Base-by-base conservation (phyloP, 345 rosid species). In the Brassica juncea region DNA sequence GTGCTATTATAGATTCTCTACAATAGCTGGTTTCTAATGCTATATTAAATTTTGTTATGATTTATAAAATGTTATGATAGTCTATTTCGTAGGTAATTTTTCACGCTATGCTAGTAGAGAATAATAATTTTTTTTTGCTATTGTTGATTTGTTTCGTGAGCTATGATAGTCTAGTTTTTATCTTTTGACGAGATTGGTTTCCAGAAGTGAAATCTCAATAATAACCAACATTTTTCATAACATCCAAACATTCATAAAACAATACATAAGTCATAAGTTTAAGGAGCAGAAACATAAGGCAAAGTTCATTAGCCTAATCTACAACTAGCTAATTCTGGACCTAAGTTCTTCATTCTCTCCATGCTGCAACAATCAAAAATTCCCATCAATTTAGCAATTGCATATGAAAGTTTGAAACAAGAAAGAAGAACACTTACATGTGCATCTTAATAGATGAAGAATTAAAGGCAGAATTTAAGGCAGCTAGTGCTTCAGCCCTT, bases 401-500 rank as follows among this genome's bases (percentile, higher is more conserved):
- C 47, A 39, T 8, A 39, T 39, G 47, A 39, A 39, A 39, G 47
- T 2, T 9, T 39, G 47, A 9, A 39, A 39, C 42, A 9, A 35
- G 10, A 39, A 39, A 10, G 3, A 10, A 39, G 47, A 6, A 39
- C 12, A 39, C 44, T 39, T 39, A 39, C 44, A 39, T 8, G 11
- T 39, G 12, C 12, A 32, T 32, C 35, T 39, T 39, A 39, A 39
- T 2, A 39, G 11, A 8, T 39, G 44, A 39, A 52, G 95, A 86
- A 31, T 82, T 87, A 74, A 94, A 93, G 10, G 98, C 99, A 79
- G 92, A 85, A 68, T 87, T 80, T 84, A 94, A 87, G 79, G 99
- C 99, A 74, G 98, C 97, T 77, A 95, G 85, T 77, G 99, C 99
- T 28, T 96, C 93, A 86, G 99, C 99, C 74, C 99, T 88, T 86